phyloP scores from a whole-genome alignment of 805 yeast genomes.

The Myxozyma mucilagina region DNA sequence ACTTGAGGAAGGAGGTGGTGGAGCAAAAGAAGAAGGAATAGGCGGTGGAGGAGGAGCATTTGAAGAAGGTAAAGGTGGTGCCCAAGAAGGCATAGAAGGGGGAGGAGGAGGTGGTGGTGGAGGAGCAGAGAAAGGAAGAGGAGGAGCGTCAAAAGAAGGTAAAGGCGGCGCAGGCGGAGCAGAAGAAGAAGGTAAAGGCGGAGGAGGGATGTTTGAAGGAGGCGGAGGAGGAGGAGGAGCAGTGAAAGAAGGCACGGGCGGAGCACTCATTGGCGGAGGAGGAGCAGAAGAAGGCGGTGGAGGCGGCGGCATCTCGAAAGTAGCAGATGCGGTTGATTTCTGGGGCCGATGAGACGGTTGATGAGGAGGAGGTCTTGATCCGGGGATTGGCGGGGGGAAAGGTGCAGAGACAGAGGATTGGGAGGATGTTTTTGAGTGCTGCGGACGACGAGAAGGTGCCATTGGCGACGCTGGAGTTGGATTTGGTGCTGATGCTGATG shows the following conservation, averaged over 20 bases:
- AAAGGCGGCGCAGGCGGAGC: slow-evolving; percentile 3
- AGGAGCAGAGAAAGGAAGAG: slow-evolving; percentile 34
- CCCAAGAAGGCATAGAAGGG: slow-evolving; percentile 21
- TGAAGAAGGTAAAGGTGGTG: slow-evolving; percentile 31
- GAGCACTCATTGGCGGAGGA: too few species aligned
- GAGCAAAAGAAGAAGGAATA: slow-evolving; percentile 37
- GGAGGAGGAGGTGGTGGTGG: slow-evolving; percentile 30
- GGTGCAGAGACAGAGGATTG: too few species aligned
- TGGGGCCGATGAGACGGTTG: slow-evolving; percentile 9
- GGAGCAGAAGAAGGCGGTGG: too few species aligned
- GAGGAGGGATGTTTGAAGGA: slow-evolving; percentile 9
- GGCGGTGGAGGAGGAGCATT: slow-evolving; percentile 35
- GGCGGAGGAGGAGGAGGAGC: slow-evolving; percentile 1
- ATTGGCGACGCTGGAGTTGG: slow-evolving; percentile 13
- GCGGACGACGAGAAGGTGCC: slow-evolving; percentile 26
- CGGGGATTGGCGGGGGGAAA: slow-evolving; percentile 18
- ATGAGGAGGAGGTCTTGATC: slow-evolving; percentile 4
- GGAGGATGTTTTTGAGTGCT: slow-evolving; percentile 22
- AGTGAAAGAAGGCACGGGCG: too few species aligned
- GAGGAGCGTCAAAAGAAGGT: slow-evolving; percentile 13
- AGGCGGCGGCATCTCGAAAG: too few species aligned
- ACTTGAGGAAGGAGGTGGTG: slow-evolving; percentile 35
- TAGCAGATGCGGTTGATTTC: slow-evolving; percentile 6
- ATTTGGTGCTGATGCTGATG: slow-evolving; percentile 12
- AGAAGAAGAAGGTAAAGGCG: too few species aligned